Percentiles rank a stretch among this genome's conserved stretches.
Evolutionary conservation across 2,329 filamentous ascomycete species (phyloP).

Genomic region (Pyrenochaeta sp.): DNA sequence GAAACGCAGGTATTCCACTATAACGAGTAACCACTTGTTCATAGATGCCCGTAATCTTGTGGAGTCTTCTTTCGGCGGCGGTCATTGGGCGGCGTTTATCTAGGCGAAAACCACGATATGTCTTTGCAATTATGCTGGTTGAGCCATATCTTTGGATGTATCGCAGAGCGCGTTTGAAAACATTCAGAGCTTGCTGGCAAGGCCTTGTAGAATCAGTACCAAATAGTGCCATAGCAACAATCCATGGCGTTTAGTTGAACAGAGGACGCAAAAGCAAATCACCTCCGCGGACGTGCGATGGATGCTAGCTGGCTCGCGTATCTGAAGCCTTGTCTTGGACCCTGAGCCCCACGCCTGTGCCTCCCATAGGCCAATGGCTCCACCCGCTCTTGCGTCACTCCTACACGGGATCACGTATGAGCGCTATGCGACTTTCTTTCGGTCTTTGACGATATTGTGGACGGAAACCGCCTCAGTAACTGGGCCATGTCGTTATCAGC

Average conservation of each 20-base stretch:
- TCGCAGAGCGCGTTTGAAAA: constrained; percentile 5
- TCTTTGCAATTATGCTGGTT: constrained; percentile 4
- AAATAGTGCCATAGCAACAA: no score
- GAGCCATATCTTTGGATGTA: constrained; percentile 7
- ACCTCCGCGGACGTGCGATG: constrained; percentile 1
- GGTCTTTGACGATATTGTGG: background rate
- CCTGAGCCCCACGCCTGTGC: background rate
- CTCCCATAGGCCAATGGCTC: constrained; percentile 5
- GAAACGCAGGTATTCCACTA: constrained; percentile 79
- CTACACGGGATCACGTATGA: constrained; percentile 18
- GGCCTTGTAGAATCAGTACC: no score
- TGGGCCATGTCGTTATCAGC: background rate
- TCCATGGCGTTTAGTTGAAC: no score
- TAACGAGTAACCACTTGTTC: constrained; percentile 70
- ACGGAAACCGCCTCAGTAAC: background rate
- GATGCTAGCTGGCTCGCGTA: constrained; percentile 1
- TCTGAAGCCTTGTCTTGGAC: background rate
- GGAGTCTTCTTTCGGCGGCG: constrained; percentile 15
- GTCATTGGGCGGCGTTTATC: constrained; percentile 45
- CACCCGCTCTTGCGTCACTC: constrained; percentile 15
- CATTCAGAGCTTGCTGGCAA: constrained; percentile 12
- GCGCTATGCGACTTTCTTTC: background rate
- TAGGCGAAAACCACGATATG: constrained; percentile 7
- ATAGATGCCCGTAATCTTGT: constrained; percentile 5
- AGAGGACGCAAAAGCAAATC: background rate